Conservation (phyloP, 1,284 basidiomycete species). For the Malassezia furfur region DNA sequence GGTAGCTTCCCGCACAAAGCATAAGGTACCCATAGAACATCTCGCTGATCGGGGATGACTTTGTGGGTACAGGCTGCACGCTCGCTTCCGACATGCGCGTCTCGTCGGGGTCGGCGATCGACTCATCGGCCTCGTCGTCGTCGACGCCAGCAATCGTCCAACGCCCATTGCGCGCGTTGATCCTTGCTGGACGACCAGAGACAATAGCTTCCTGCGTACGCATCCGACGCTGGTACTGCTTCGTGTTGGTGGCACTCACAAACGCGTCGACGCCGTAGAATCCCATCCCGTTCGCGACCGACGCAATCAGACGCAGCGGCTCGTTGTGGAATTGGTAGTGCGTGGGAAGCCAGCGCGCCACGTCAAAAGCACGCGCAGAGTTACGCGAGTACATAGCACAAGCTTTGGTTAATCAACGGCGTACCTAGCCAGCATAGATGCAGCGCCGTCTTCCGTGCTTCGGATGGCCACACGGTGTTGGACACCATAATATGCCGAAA, state of each 20-base stretch:
- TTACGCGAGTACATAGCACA: conserved; percentile 39
- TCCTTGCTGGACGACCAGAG: conserved; percentile 14
- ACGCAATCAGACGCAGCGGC: conserved; percentile 27
- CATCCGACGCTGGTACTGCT: conserved; percentile 34
- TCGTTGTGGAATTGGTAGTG: conserved; percentile 39
- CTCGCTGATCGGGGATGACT: conserved; percentile 57
- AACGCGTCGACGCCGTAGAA: conserved; percentile 30
- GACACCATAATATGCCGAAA: conserved; percentile 60
- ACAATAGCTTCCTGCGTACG: conserved; percentile 32
- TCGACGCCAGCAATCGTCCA: conserved; percentile 28
- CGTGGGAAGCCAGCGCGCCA: conserved; percentile 27
- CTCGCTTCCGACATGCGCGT: too few relatives aligned
- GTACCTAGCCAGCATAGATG: conserved; percentile 29
- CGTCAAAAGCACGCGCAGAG: conserved; percentile 23
- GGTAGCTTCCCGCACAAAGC: conserved; percentile 72
- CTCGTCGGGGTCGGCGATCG: conserved; percentile 1
- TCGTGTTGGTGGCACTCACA: conserved; percentile 25
- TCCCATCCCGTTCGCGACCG: conserved; percentile 28
- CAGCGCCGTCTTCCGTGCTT: conserved; percentile 29
- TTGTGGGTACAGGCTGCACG: conserved; percentile 17
- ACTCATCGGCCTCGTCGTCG: conserved; percentile 22
- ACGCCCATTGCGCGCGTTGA: conserved; percentile 16
- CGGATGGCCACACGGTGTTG: conserved; percentile 28
- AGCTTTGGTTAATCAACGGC: conserved; percentile 14
- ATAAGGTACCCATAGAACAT: conserved; percentile 80